These are phyloP conservation scores for Phaeosphaeria sp. DNA, from an alignment of 2,329 filamentous ascomycete genomes.

Conservation along the genomic window DNA sequence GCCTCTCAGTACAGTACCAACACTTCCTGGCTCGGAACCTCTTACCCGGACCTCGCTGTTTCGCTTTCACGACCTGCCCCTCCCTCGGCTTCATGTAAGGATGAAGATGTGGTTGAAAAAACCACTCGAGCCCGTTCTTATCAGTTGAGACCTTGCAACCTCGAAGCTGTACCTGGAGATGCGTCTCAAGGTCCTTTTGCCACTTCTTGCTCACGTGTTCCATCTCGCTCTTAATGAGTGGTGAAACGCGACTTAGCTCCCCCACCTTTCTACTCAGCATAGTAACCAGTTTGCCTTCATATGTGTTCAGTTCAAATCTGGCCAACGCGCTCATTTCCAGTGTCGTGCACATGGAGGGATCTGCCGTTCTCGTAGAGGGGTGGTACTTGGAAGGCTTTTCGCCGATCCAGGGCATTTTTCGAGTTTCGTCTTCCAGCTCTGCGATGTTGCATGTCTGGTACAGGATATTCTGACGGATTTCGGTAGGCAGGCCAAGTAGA, in stretches of 20 bases:
- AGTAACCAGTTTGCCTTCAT: conserved; percentile 1
- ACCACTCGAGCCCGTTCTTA: not conserved
- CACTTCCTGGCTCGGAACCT: conserved; percentile 13
- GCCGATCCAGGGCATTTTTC: not conserved
- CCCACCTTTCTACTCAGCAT: conserved; percentile 6
- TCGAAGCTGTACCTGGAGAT: not conserved
- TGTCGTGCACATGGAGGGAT: not conserved
- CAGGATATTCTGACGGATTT: conserved; percentile 20
- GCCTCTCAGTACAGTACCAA: conserved; percentile 20
- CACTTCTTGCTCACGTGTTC: conserved; percentile 10
- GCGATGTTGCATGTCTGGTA: not conserved
- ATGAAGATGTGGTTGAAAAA: not conserved
- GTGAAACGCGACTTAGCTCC: conserved; percentile 12
- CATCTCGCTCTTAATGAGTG: conserved; percentile 15
- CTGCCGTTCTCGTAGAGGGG: not conserved
- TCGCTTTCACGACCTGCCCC: not conserved
- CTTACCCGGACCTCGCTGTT: not conserved
- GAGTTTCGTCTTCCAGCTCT: not conserved
- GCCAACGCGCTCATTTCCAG: not conserved
- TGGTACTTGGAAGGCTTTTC: not conserved
- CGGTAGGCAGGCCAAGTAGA: conserved; percentile 19
- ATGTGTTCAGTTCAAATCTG: not conserved
- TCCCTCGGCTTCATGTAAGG: not conserved
- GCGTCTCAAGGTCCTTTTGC: conserved; percentile 5
- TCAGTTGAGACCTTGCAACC: not conserved